Conservation (phyloP, 805 yeast species). For the Candida tammaniensis region DNA sequence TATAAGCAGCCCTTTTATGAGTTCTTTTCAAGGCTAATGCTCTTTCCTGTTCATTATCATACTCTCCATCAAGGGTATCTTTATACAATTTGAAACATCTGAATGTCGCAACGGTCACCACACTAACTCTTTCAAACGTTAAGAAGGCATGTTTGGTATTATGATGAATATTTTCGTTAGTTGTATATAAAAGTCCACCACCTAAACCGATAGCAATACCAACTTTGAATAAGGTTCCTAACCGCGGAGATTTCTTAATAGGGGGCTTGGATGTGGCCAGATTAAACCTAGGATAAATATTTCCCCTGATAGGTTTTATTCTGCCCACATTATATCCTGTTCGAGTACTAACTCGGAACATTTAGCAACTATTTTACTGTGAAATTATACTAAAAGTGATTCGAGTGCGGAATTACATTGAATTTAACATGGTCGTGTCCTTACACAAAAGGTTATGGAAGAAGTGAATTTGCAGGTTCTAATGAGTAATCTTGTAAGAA, state of each 20-base stretch:
- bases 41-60: constrained; percentile 43
- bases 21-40: constrained; percentile 56
- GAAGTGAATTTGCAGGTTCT: too few relatives aligned
- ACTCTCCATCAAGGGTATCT: constrained; percentile 47
- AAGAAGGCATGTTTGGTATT: constrained; percentile 30
- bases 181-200: constrained; percentile 26
- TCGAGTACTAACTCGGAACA: too few relatives aligned
- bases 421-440: too few relatives aligned
- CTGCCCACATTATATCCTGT: too few relatives aligned
- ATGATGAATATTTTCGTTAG: constrained; percentile 37
- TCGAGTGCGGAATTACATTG: too few relatives aligned
- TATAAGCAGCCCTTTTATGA: constrained; percentile 72
- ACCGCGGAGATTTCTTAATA: background rate
- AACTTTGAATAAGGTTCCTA: constrained; percentile 9
- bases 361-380: too few relatives aligned
- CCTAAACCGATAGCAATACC: constrained; percentile 29
- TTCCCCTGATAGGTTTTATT: too few relatives aligned
- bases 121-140: constrained; percentile 51
- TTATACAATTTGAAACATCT: constrained; percentile 74
- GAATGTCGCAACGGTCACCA: constrained; percentile 65
- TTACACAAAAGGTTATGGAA: too few relatives aligned
- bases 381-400: too few relatives aligned
- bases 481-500: constrained; percentile 11
- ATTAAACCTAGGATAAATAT: too few relatives aligned
- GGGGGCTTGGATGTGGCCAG: too few relatives aligned